Evolutionary conservation across 352 stramenopile genomes (phyloP), one percentile per base, ranked within the genome.

Genomic region (Achlya hypogyna): DNA sequence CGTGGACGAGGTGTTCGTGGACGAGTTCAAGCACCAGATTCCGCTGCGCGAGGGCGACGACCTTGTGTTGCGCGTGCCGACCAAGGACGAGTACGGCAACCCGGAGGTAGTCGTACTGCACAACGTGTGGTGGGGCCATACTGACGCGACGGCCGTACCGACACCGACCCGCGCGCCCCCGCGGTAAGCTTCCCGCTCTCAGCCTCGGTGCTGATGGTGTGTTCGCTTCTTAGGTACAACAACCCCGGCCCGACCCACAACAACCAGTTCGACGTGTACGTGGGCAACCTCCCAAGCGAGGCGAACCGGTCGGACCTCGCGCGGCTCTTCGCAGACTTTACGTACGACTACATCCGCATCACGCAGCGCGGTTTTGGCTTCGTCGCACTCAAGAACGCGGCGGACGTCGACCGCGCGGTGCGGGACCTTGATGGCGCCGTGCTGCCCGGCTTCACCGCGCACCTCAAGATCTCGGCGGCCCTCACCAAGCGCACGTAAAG

Each of bases 1-100:
- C 29, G 68, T 93, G 25, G 82, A 93, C 63, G 82, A 93, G 64
- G 75, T 93, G 29, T 90, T 89, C 56, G 79, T 89, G 45, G 82
- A 91, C 66, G 82, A 91, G 60, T 93, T 91, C 65, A 87, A 86
- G 64, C 84, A 93, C 68, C 82, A 81, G 28, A 83, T 93, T 35
- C 84, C 84, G n/a, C 87, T 93, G 20, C 82, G 80, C 47, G 84
- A 93, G 65, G 84, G 84, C 28, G 82, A 93, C 60, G 87, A 93
- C 53, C 75, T 93, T 1, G 79, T 91, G 32, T 69, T 93, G 6
- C 87, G 82, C 10, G 80, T 90, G 22, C 82, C 82, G 0, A 88
- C 81, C 16, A 78, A 79, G 43, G 84, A 93, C 60, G 84, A 91
- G 53, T 87, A 87, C 31, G 84, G 82, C 6, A 81, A 82, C n/a